Percentiles rank a stretch among this genome's conserved stretches.
phyloP scores from a whole-genome alignment of 306 rosid genomes.

The Luffa aegyptiaca region DNA sequence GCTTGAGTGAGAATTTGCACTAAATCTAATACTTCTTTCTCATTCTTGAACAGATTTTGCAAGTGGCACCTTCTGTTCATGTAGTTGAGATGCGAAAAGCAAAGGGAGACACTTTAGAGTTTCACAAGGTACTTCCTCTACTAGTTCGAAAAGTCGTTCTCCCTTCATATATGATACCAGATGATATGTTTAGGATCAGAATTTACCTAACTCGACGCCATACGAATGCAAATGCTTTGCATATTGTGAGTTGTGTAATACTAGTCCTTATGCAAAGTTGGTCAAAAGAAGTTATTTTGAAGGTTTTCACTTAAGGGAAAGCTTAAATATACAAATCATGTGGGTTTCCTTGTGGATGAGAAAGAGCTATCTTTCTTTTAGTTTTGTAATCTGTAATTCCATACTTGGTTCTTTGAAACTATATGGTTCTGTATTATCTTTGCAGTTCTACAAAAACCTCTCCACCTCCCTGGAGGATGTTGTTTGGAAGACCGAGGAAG shows the following conservation, averaged over 20 bases:
- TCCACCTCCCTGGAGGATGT: conserved; percentile 74
- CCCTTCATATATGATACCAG: no score
- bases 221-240: background rate
- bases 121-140: conserved; percentile 59
- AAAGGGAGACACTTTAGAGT: conserved; percentile 96
- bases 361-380: background rate
- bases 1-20: background rate
- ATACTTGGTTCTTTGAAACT: background rate
- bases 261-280: background rate
- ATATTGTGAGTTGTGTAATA: background rate
- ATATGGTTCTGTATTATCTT: background rate
- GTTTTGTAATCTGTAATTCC: background rate
- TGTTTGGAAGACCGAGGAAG: conserved; percentile 95
- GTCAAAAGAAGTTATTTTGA: background rate
- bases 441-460: conserved; percentile 88
- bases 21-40: background rate
- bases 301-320: background rate
- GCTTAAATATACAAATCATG: background rate
- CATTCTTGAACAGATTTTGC: conserved; percentile 55
- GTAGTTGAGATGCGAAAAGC: conserved; percentile 98
- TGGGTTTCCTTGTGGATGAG: background rate
- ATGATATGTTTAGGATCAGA: background rate
- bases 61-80: conserved; percentile 97
- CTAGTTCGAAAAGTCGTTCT: background rate
- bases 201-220: background rate